Evolutionary conservation across 2,329 filamentous ascomycete species (phyloP), one percentile per base, ranked within the genome.

Genomic region (Botrytis fabae): DNA sequence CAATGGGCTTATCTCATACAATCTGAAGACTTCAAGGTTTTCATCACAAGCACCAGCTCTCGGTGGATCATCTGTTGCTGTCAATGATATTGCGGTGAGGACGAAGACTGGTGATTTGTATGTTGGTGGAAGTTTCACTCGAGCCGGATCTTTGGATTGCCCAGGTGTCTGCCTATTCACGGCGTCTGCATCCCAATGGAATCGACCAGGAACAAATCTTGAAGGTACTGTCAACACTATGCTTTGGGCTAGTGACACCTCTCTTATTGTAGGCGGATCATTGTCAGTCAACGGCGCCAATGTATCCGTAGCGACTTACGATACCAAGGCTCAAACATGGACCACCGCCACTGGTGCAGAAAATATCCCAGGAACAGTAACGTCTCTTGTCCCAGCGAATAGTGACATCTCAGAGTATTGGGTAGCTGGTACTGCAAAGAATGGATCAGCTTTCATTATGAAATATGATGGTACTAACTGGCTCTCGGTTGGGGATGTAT

Each of bases 91-190:
- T 77, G 88, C 89, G 18, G 86, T 91, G 14, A 91, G 91, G 72
- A 92, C 93, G 0, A 88, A 87, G 71, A 90, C 90, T 28, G 85
- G 87, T 1, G 90, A 96, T 69, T 86, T 99, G 20, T 99, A 92
- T 79, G 92, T 99, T 46, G 95, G 92, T 54, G 96, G 96, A 46
- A 89, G 88, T 16, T 99, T 98, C 80, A 85, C 89, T n/a, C 89
- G 88, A 46, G 96, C 94, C 28, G 96, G 96, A 42, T 91, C 92
- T 7, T 87, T 98, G 44, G 90, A 89, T 60, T 99, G 96, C 80
- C 90, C 92, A 5, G 91, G 89, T 64, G 88, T 99, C 38, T 99
- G 96, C 82, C 85, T 92, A 74, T 97, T 93, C 83, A 90, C 92
- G 80, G 89, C 90, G 2, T 84, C 88, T 12, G 86, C 86, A 7